Evolutionary conservation across 2,329 filamentous ascomycete genomes (phyloP).

Genomic region (Monosporascus sp.): DNA sequence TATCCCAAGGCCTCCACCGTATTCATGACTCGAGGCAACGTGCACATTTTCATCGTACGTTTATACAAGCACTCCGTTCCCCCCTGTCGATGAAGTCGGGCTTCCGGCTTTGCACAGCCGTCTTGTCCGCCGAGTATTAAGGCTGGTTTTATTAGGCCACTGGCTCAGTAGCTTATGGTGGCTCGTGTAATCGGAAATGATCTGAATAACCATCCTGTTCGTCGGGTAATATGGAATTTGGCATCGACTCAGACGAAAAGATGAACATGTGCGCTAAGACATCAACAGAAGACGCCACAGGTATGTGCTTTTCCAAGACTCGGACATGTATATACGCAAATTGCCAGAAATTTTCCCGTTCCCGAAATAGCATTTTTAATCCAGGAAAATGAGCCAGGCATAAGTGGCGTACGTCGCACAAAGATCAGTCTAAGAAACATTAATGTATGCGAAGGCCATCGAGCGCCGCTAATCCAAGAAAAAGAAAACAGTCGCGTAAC

Average conservation of each 20-base stretch:
- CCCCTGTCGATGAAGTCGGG: no score
- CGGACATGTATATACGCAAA: background rate
- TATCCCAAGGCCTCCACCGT: no score
- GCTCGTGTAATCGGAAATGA: no score
- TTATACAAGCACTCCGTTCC: no score
- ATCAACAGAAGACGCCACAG: no score
- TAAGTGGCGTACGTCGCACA: background rate
- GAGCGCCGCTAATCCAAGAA: background rate
- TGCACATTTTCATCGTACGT: no score
- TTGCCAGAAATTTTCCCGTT: background rate
- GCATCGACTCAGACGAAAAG: background rate
- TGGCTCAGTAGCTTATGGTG: no score
- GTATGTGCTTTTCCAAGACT: background rate
- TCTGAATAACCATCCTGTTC: no score
- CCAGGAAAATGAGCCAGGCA: background rate
- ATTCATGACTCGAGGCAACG: no score
- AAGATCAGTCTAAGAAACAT: background rate
- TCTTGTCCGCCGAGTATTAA: no score
- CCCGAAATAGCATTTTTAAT: background rate
- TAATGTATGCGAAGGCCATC: background rate
- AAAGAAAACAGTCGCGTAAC: background rate
- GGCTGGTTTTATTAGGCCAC: no score
- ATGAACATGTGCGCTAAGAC: background rate
- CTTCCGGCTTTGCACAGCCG: no score
- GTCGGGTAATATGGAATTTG: background rate